phyloP scores from a whole-genome alignment of 441 rosid genomes.

The Pelargonium fulgidum region DNA sequence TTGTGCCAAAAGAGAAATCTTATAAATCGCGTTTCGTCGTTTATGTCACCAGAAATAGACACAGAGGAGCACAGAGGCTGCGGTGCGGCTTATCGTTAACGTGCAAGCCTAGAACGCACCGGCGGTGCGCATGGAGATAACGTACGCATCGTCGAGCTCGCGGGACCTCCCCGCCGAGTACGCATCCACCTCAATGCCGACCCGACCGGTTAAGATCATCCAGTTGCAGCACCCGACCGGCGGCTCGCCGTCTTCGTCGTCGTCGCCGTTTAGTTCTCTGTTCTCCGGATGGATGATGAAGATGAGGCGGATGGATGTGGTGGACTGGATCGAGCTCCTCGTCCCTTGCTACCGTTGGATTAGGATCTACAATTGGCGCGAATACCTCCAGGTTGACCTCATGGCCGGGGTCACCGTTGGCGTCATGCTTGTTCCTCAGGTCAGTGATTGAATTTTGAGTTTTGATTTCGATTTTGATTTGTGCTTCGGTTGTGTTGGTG shows the following conservation, averaged over 20 bases:
- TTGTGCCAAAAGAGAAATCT: no score
- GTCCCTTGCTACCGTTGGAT: constrained; percentile 85
- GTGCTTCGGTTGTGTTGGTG: not conserved
- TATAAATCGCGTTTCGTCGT: no score
- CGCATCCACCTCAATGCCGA: constrained; percentile 28
- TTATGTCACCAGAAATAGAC: no score
- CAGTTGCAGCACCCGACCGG: constrained; percentile 57
- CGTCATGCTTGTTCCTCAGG: constrained; percentile 97
- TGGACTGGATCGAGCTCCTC: constrained; percentile 48
- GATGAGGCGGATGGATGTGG: constrained; percentile 43
- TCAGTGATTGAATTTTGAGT: constrained; percentile 20
- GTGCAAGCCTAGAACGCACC: not conserved
- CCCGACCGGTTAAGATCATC: constrained; percentile 65
- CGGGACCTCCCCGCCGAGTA: constrained; percentile 23
- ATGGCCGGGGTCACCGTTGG: constrained; percentile 86
- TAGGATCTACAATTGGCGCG: constrained; percentile 61
- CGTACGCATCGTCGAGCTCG: constrained; percentile 56
- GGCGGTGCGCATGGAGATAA: constrained; percentile 42
- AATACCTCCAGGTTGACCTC: constrained; percentile 68
- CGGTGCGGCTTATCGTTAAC: not conserved
- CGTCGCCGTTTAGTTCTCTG: constrained; percentile 25
- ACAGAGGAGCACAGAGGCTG: not conserved
- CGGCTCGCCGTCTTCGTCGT: constrained; percentile 19
- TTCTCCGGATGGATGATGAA: constrained; percentile 34
- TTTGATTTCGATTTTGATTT: not conserved